Evolutionary conservation across 441 rosid genomes (phyloP).

Genomic region (Caryocar brasiliense): DNA sequence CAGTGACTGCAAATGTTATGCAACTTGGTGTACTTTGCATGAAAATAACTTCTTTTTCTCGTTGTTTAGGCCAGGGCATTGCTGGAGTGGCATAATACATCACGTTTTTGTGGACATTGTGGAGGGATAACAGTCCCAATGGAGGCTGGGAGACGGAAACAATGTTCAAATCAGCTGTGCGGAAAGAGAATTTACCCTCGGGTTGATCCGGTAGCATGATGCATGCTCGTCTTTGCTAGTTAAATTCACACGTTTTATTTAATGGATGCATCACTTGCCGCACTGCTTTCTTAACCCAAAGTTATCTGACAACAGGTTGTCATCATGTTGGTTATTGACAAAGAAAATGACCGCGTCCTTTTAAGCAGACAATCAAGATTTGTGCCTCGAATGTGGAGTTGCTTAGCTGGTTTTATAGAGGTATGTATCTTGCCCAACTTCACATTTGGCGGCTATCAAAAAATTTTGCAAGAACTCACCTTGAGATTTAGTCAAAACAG

Average conservation of each 20-base stretch:
- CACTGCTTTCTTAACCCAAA: not conserved
- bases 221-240: constrained; percentile 3
- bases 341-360: constrained; percentile 69
- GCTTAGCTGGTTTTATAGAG: constrained; percentile 92
- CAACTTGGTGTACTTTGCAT: not conserved
- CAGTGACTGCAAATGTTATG: not conserved
- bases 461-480: too few species aligned
- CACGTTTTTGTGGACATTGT: constrained; percentile 73
- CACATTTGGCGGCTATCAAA: too few species aligned
- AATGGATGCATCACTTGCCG: not conserved
- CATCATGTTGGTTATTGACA: constrained; percentile 84
- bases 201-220: constrained; percentile 69
- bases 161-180: constrained; percentile 58
- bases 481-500: too few species aligned
- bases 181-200: constrained; percentile 73
- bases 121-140: constrained; percentile 46
- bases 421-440: constrained; percentile 21
- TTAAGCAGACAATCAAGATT: constrained; percentile 65
- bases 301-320: constrained; percentile 49
- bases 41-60: not conserved
- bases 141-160: constrained; percentile 80
- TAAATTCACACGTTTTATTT: not conserved
- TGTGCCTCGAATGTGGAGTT: constrained; percentile 93
- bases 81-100: constrained; percentile 68
- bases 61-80: constrained; percentile 65